phyloP scores from a whole-genome alignment of 306 rosid species.

The Rosa chinensis region DNA sequence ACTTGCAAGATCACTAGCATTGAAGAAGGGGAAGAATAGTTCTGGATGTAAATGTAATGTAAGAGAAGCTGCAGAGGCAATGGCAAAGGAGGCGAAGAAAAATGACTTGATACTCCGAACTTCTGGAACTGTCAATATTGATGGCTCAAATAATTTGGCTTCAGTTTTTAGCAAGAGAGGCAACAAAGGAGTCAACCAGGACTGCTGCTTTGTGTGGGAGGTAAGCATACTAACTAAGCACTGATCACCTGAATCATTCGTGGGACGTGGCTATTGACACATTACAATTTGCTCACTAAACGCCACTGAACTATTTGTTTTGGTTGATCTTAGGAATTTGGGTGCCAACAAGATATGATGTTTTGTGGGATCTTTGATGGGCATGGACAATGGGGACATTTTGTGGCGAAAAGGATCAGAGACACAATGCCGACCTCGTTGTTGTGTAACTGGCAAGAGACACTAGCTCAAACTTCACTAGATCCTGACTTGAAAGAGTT shows the following conservation, averaged over 20 bases:
- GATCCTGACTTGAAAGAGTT: slow-evolving; percentile 37
- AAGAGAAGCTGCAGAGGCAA: slow-evolving; percentile 74
- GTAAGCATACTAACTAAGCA: slow-evolving; percentile 35
- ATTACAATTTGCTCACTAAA: neutral
- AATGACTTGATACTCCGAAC: slow-evolving; percentile 55
- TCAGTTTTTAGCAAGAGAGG: slow-evolving; percentile 78
- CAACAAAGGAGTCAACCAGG: slow-evolving; percentile 86
- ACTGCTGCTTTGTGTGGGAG: slow-evolving; percentile 98
- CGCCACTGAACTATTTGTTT: neutral
- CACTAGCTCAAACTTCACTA: slow-evolving; percentile 53
- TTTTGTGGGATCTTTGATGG: slow-evolving; percentile 94
- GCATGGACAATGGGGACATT: slow-evolving; percentile 96
- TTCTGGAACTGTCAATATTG: slow-evolving; percentile 51
- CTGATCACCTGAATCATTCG: neutral
- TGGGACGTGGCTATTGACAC: neutral
- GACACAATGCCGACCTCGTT: slow-evolving; percentile 76
- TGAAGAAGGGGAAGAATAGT: slow-evolving; percentile 47
- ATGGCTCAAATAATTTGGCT: slow-evolving; percentile 73
- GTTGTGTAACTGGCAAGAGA: slow-evolving; percentile 81
- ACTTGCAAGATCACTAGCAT: slow-evolving; percentile 54
- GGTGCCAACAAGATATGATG: slow-evolving; percentile 90
- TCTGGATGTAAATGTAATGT: slow-evolving; percentile 34
- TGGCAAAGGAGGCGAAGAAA: slow-evolving; percentile 84
- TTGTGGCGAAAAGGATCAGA: slow-evolving; percentile 76
- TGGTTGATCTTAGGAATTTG: slow-evolving; percentile 65